Conservation (phyloP, 768 basidiomycete species). For the Phaeotremella fagi region DNA sequence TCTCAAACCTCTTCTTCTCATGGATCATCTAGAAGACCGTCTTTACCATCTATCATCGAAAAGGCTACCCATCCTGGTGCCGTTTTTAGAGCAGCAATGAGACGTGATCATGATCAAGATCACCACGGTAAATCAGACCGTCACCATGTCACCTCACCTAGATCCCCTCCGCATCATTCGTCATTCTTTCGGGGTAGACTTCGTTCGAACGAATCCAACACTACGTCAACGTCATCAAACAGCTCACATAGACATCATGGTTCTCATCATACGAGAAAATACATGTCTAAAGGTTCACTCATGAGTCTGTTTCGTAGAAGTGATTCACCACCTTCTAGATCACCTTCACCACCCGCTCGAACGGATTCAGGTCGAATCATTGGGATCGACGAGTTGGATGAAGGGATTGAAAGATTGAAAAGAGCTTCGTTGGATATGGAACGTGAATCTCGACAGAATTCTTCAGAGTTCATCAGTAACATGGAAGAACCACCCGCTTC, state of each 20-base stretch:
- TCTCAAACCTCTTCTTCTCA: neutral
- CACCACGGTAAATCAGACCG: conserved; percentile 9
- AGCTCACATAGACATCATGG: neutral
- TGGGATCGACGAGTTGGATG: conserved; percentile 32
- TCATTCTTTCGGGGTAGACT: conserved; percentile 27
- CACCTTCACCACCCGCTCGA: conserved; percentile 32
- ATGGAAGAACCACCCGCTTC: conserved; percentile 21
- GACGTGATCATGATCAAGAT: conserved; percentile 13
- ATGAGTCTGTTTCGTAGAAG: conserved; percentile 30
- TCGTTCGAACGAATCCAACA: conserved; percentile 8
- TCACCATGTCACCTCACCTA: neutral
- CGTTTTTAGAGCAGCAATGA: conserved; percentile 42
- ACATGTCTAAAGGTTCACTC: conserved; percentile 27
- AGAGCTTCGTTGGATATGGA: conserved; percentile 35
- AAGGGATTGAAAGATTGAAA: conserved; percentile 35
- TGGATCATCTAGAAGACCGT: conserved; percentile 41
- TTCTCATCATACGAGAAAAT: conserved; percentile 6
- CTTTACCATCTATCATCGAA: conserved; percentile 51
- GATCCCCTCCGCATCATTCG: conserved; percentile 3
- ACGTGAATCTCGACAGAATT: neutral
- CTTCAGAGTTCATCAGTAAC: conserved; percentile 5
- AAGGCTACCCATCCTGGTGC: conserved; percentile 49
- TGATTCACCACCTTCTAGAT: conserved; percentile 38
- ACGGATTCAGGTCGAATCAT: conserved; percentile 16
- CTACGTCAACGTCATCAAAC: conserved; percentile 9